Percentiles rank a stretch among this genome's conserved stretches.
phyloP scores from a whole-genome alignment of 78 protist species.

The Ministeria vibrans region DNA sequence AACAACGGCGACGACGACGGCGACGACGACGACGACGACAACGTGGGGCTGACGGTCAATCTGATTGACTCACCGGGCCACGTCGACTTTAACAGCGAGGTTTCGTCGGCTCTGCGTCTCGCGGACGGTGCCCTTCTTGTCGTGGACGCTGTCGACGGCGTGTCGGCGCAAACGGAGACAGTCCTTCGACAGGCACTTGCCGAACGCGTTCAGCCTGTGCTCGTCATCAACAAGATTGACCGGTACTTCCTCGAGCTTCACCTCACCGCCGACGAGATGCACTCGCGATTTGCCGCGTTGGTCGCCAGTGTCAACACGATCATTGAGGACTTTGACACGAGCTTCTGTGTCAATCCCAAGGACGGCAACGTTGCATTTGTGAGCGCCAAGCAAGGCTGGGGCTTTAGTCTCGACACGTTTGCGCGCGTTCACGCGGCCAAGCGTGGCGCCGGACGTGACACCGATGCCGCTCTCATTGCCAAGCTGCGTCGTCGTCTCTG shows the following conservation, averaged over 20 bases:
- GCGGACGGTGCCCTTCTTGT: constrained; percentile 88
- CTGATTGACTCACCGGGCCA: constrained; percentile 85
- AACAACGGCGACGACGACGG: too few relatives aligned
- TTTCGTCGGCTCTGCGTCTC: constrained; percentile 74
- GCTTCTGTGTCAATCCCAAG: too few relatives aligned
- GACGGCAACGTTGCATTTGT: constrained; percentile 87
- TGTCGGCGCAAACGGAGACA: constrained; percentile 81
- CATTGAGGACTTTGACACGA: background rate
- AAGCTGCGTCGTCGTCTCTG: too few relatives aligned
- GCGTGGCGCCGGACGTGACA: constrained; percentile 10
- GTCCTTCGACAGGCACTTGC: background rate
- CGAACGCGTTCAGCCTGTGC: background rate
- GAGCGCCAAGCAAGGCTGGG: constrained; percentile 59
- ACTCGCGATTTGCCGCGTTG: constrained; percentile 52
- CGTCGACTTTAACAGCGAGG: constrained; percentile 36
- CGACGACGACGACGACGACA: too few relatives aligned
- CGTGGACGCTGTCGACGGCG: constrained; percentile 96
- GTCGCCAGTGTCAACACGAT: constrained; percentile 18
- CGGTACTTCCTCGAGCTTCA: constrained; percentile 34
- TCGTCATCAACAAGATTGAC: constrained; percentile 28
- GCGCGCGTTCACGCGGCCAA: constrained; percentile 63
- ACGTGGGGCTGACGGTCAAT: constrained; percentile 72
- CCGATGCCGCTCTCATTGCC: too few relatives aligned
- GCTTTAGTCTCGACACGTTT: constrained; percentile 74
- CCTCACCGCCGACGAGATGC: constrained; percentile 95